Percentiles rank a stretch among this genome's conserved stretches.
Conservation (phyloP, 192 early-diverging fungal genomes). For the Backusella tuberculispora region DNA sequence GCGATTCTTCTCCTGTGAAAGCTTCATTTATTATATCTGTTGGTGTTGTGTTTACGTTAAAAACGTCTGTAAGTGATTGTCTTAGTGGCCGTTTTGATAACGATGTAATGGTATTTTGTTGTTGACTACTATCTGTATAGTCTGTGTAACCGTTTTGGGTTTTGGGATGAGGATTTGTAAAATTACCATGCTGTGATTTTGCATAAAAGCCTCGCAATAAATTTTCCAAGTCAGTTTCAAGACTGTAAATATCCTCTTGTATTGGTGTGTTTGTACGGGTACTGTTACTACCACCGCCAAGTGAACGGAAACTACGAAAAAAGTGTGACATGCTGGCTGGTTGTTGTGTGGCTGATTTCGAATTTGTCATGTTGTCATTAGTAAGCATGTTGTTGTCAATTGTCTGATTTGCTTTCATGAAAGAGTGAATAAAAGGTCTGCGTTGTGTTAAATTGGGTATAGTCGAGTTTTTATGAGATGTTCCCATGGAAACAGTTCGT, state of each 20-base stretch:
- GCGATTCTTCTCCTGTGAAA: background rate
- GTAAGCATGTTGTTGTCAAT: background rate
- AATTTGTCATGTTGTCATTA: background rate
- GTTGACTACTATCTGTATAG: too few relatives aligned
- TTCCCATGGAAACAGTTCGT: background rate
- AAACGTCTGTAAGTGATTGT: background rate
- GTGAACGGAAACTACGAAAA: slow-evolving; percentile 1
- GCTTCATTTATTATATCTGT: background rate
- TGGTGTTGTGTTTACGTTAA: background rate
- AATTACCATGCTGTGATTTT: slow-evolving; percentile 12
- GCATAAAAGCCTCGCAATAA: slow-evolving; percentile 16
- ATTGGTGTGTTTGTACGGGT: slow-evolving; percentile 27
- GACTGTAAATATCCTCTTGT: slow-evolving; percentile 34
- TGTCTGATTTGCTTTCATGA: background rate
- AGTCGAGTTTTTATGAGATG: background rate
- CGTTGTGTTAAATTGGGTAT: background rate
- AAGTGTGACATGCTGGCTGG: slow-evolving; percentile 20
- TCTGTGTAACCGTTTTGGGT: background rate
- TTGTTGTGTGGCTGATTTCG: slow-evolving; percentile 7
- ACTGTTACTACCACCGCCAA: background rate
- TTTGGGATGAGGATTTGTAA: background rate
- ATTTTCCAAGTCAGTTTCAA: slow-evolving; percentile 32
- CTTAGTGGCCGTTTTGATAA: background rate
- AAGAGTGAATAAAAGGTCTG: background rate
- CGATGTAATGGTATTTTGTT: background rate